Evolutionary conservation across 2,329 filamentous ascomycete species (phyloP).

Genomic region (Hypomyces rosellus): DNA sequence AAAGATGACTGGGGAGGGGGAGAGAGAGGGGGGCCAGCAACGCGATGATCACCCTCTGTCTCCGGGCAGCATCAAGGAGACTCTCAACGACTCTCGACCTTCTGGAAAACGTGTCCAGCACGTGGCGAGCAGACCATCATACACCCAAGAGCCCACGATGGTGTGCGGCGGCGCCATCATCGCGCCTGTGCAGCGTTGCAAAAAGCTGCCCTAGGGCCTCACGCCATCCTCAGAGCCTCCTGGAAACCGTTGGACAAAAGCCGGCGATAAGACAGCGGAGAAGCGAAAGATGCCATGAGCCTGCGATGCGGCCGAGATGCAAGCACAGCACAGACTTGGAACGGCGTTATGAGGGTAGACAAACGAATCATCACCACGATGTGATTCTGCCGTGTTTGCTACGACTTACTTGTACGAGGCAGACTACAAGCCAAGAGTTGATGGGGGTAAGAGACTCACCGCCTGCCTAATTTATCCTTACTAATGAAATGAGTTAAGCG

Average conservation of each 20-base stretch:
- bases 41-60: constrained; percentile 1
- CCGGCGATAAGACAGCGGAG: not conserved
- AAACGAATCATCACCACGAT: no score
- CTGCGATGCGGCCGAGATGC: no score
- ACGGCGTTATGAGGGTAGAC: no score
- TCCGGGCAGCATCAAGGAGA: not conserved
- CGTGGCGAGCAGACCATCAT: constrained; percentile 1
- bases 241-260: not conserved
- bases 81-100: not conserved
- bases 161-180: not conserved
- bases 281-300: not conserved
- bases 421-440: no score
- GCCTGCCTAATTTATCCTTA: no score
- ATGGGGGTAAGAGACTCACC: no score
- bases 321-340: no score
- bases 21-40: not conserved
- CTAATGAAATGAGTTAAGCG: no score
- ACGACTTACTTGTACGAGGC: no score
- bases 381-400: no score
- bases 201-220: no score
- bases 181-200: constrained; percentile 7
- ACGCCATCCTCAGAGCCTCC: not conserved
- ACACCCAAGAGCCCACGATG: no score
- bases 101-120: constrained; percentile 2
- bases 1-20: not conserved